Evolutionary conservation across 345 rosid species (phyloP).

Genomic region (Combretum micranthum): DNA sequence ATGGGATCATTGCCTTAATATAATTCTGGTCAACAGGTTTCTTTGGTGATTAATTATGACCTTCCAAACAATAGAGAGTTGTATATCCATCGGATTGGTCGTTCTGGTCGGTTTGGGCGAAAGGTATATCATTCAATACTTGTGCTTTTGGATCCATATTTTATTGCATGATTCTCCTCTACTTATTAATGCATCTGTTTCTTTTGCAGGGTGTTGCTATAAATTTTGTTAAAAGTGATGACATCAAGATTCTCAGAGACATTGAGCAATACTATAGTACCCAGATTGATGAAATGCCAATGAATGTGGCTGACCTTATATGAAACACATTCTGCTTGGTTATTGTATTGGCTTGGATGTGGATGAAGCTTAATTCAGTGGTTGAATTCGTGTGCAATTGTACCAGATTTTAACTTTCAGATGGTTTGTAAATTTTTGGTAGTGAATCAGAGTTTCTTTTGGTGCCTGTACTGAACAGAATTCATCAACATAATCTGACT

Average conservation of each 20-base stretch:
- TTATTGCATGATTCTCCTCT: background rate
- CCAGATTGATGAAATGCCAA: slow-evolving; percentile 93
- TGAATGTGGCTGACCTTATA: slow-evolving; percentile 87
- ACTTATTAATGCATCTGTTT: background rate
- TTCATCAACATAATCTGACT: no score
- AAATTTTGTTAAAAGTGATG: slow-evolving; percentile 82
- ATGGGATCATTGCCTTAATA: background rate
- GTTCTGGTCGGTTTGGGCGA: slow-evolving; percentile 97
- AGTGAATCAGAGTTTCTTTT: no score
- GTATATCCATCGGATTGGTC: slow-evolving; percentile 94
- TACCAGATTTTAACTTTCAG: no score
- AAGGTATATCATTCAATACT: slow-evolving; percentile 46
- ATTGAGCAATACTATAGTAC: slow-evolving; percentile 92
- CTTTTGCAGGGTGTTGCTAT: slow-evolving; percentile 83
- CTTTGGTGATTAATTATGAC: slow-evolving; percentile 91
- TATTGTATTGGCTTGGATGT: background rate
- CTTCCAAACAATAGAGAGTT: slow-evolving; percentile 98
- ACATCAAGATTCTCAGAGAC: slow-evolving; percentile 80
- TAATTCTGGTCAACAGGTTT: slow-evolving; percentile 42
- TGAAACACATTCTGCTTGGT: slow-evolving; percentile 11
- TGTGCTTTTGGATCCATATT: background rate
- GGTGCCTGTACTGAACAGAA: no score
- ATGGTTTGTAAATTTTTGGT: background rate
- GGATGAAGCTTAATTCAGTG: background rate
- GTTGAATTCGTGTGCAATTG: background rate